These are phyloP conservation scores for Nemania serpens DNA, from an alignment of 2,329 filamentous ascomycete species.

Conservation along the genomic window DNA sequence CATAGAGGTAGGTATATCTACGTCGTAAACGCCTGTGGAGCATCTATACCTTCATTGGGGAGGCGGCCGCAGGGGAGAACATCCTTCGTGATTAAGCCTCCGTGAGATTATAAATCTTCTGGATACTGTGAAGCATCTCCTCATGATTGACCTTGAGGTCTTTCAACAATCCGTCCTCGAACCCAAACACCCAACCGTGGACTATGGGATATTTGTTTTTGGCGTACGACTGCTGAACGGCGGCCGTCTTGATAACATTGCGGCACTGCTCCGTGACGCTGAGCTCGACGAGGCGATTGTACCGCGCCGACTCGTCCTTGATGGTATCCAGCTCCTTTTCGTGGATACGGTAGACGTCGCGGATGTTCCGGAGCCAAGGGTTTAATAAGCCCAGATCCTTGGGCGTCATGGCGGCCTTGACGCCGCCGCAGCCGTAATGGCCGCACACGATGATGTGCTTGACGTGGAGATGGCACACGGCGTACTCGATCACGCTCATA, in stretches of 20 bases:
- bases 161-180: slow-evolving; percentile 68
- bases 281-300: slow-evolving; percentile 77
- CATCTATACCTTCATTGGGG: background rate
- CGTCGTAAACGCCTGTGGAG: background rate
- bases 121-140: slow-evolving; percentile 58
- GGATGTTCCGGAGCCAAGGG: slow-evolving; percentile 75
- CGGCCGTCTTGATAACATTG: slow-evolving; percentile 78
- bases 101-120: slow-evolving; percentile 67
- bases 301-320: slow-evolving; percentile 61
- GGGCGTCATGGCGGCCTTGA: slow-evolving; percentile 74
- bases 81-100: slow-evolving; percentile 15
- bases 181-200: slow-evolving; percentile 75
- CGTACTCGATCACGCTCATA: slow-evolving; percentile 84
- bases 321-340: slow-evolving; percentile 71
- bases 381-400: slow-evolving; percentile 73
- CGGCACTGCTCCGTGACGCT: slow-evolving; percentile 81
- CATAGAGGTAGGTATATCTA: background rate
- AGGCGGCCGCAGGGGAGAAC: too few species aligned
- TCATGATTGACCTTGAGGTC: slow-evolving; percentile 68
- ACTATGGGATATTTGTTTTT: slow-evolving; percentile 69
- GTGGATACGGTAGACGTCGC: slow-evolving; percentile 74
- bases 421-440: slow-evolving; percentile 78
- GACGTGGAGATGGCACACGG: slow-evolving; percentile 78
- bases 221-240: slow-evolving; percentile 73
- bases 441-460: slow-evolving; percentile 82